A percentile compares a stretch with the other conserved stretches of the same genome.
Evolutionary conservation across 192 early-diverging fungal species (phyloP).

Genomic region (Coemansia sp.): DNA sequence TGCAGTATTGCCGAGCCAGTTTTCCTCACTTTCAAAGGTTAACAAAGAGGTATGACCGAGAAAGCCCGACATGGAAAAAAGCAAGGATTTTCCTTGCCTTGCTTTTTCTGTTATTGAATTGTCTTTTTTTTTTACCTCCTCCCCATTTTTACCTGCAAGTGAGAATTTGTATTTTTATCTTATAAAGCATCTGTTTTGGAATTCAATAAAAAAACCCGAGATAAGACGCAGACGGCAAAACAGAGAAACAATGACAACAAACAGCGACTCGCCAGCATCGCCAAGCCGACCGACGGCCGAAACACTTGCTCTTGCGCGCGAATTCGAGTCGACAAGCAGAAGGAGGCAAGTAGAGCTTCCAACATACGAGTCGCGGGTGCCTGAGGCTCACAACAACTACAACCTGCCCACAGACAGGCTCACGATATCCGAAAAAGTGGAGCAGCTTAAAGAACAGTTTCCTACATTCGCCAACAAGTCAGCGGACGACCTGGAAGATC

Average conservation of each 20-base stretch:
- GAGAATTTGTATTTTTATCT: neutral
- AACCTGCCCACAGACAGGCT: slow-evolving; percentile 28
- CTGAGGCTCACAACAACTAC: slow-evolving; percentile 55
- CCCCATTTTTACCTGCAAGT: neutral
- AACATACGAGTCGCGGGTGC: slow-evolving; percentile 34
- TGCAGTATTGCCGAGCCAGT: no score
- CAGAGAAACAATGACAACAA: slow-evolving; percentile 3
- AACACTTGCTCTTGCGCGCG: slow-evolving; percentile 19
- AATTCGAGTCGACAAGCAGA: slow-evolving; percentile 22
- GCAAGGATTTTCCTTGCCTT: neutral
- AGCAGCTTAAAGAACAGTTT: slow-evolving; percentile 39
- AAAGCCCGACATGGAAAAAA: no score
- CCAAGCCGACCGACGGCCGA: slow-evolving; percentile 4
- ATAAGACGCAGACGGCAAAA: neutral
- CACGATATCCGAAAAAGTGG: slow-evolving; percentile 29
- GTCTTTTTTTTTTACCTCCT: neutral
- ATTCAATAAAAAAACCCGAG: neutral
- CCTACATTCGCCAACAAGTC: slow-evolving; percentile 58
- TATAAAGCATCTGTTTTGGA: neutral
- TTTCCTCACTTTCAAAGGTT: no score
- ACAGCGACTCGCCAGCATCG: neutral
- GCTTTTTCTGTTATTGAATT: neutral
- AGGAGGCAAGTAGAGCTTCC: slow-evolving; percentile 15
- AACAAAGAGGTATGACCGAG: no score
- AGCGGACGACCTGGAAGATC: slow-evolving; percentile 52